Conservation (phyloP, 2,329 filamentous ascomycete genomes). For the Akanthomyces dipterigenus region DNA sequence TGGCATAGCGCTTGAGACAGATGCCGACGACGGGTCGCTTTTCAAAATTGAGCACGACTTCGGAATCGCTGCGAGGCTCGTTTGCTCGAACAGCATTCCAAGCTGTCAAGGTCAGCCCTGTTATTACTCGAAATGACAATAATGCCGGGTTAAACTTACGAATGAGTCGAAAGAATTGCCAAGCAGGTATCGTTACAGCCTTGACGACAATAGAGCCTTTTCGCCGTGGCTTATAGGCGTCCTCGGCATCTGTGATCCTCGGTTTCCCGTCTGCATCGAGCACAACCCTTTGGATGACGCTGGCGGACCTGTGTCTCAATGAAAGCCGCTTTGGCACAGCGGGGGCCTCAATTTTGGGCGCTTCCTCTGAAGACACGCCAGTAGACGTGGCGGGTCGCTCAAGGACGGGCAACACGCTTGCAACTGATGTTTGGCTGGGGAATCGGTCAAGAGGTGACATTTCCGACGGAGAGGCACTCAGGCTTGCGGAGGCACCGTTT, state of each 20-base stretch:
- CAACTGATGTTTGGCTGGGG: conserved; percentile 4
- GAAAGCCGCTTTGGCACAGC: conserved; percentile 26
- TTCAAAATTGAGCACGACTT: conserved; percentile 84
- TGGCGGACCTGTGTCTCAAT: conserved; percentile 45
- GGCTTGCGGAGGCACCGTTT: conserved; percentile 25
- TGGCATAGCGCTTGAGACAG: conserved; percentile 79
- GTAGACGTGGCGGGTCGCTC: conserved; percentile 1
- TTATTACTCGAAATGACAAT: neutral
- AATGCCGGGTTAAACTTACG: conserved; percentile 48
- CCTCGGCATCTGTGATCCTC: conserved; percentile 32
- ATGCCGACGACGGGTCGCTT: conserved; percentile 83
- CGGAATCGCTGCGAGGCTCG: conserved; percentile 58
- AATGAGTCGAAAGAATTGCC: conserved; percentile 93
- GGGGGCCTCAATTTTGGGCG: conserved; percentile 14
- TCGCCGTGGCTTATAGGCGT: conserved; percentile 37
- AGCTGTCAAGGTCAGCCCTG: conserved; percentile 46
- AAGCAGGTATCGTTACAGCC: conserved; percentile 90
- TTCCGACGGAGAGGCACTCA: conserved; percentile 27
- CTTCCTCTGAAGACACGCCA: neutral
- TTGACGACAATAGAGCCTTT: conserved; percentile 53
- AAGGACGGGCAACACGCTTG: neutral
- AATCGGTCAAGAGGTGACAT: conserved; percentile 18
- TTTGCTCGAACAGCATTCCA: conserved; percentile 66
- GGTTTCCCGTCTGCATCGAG: conserved; percentile 44
- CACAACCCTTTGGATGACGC: conserved; percentile 55